phyloP scores from a whole-genome alignment of 225 moss, liverwort and hornwort genomes.

The Lunularia cruciata region DNA sequence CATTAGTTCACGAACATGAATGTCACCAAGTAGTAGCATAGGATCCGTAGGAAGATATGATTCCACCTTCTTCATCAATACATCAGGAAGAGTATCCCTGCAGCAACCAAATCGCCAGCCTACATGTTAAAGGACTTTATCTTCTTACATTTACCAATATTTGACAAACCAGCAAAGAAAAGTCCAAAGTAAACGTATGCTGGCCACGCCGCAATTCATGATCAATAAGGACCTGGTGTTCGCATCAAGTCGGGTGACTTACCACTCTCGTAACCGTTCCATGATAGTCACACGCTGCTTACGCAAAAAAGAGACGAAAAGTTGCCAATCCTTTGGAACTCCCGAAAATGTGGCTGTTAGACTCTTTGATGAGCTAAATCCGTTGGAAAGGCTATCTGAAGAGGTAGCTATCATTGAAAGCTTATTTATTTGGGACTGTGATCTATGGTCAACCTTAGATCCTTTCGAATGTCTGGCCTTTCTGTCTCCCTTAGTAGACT shows the following conservation, averaged over 20 bases:
- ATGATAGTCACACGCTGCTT: constrained; percentile 51
- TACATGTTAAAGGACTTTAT: not conserved
- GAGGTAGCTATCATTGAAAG: not conserved
- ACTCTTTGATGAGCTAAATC: not conserved
- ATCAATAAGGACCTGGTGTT: too few relatives aligned
- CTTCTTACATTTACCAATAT: too few relatives aligned
- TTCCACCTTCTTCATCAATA: constrained; percentile 71
- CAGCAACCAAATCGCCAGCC: too few relatives aligned
- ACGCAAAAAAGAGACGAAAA: constrained; percentile 72
- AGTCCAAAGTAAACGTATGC: too few relatives aligned
- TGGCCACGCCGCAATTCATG: too few relatives aligned
- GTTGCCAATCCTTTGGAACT: constrained; percentile 65
- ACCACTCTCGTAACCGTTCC: constrained; percentile 78
- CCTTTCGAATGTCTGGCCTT: constrained; percentile 22
- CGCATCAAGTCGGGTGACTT: not conserved
- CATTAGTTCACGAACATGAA: constrained; percentile 39
- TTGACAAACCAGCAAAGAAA: too few relatives aligned
- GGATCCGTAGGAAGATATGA: constrained; percentile 83
- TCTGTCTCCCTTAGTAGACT: not conserved
- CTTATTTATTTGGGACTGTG: not conserved
- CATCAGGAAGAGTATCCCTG: constrained; percentile 67
- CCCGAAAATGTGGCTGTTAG: constrained; percentile 8
- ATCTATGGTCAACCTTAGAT: constrained; percentile 17
- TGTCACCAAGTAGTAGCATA: constrained; percentile 65
- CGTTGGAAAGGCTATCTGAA: not conserved